Base-by-base conservation (phyloP, 768 basidiomycete species). In the Lentinula sp. region DNA sequence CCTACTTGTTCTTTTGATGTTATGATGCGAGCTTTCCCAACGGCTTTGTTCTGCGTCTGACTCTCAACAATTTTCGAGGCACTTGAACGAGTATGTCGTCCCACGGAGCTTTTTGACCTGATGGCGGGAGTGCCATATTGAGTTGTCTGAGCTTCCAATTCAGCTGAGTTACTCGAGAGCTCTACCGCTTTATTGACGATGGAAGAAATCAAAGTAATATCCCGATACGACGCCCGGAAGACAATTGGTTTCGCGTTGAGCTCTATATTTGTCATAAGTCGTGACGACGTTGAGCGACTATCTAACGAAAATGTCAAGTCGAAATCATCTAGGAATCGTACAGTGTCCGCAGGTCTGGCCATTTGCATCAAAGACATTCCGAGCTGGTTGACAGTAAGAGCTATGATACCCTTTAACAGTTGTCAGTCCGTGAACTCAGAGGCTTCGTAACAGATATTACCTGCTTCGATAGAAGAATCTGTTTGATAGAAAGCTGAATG, bases 311-410 rank as follows among this genome's bases (percentile, higher is more conserved):
- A 78, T 0, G 93, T 91, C 51, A 96, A 68, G 70, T 97, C 93
- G 55, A 97, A 78, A 62, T 98, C 91, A 69, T 99, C 97, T 65
- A 99, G 78, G 75, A 99, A 94, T 50, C 93, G 85, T 54, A 95
- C 93, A 52, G 83, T 86, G 64, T 98, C 95, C 0, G 85, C 78
- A 50, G 84, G 78, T 64, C 82, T 81, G 64, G 91, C 92, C 95
- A 99, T 98, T 32, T 82, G 81, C 62, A 87, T 84, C 34, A 99
- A 78, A 2, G 94, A 97, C 96, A 99, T 98, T 21, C 97, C 97
- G 8, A 98, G 79, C 34, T 81, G 83, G 57, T 81, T 85, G 35
- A 98, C 76, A 39, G 83, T 93, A 59, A 98, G 75, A 1, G 95
- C 91, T 62, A 92, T 70, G 39, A 93, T 84, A 6, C 87, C 87